Conservation (phyloP, 164 flowering plant species). For the Piper longum region DNA sequence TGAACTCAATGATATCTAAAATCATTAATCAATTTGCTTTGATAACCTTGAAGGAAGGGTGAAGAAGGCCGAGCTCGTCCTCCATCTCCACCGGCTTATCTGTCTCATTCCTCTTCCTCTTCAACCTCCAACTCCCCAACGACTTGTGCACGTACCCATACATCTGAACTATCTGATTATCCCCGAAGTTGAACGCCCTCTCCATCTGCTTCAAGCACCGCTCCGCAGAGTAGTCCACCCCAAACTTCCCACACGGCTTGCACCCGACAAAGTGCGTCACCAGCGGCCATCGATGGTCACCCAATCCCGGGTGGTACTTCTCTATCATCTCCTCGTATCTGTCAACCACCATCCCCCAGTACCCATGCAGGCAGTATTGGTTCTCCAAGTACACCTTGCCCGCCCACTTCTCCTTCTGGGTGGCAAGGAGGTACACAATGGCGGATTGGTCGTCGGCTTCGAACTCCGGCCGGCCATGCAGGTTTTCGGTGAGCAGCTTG, state of each 20-base stretch:
- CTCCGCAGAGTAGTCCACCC: slow-evolving; percentile 77
- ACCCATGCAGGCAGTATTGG: slow-evolving; percentile 54
- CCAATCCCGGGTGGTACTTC: slow-evolving; percentile 64
- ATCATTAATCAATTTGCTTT: slow-evolving; percentile 28
- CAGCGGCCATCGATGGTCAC: slow-evolving; percentile 34
- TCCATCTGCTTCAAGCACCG: slow-evolving; percentile 33
- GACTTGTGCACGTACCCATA: slow-evolving; percentile 62
- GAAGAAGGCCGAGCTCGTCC: too few species aligned
- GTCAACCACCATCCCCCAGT: slow-evolving; percentile 79
- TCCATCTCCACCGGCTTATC: slow-evolving; percentile 46
- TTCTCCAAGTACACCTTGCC: slow-evolving; percentile 65
- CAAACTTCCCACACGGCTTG: slow-evolving; percentile 1
- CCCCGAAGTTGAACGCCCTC: slow-evolving; percentile 43
- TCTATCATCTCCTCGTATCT: slow-evolving; percentile 67
- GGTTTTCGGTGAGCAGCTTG: slow-evolving; percentile 41
- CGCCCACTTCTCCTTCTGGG: slow-evolving; percentile 50
- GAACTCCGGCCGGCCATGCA: slow-evolving; percentile 48
- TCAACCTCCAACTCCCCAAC: slow-evolving; percentile 40
- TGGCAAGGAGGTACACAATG: slow-evolving; percentile 54
- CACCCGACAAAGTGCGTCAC: too few species aligned
- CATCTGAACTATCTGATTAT: slow-evolving; percentile 65
- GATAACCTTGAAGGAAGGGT: slow-evolving; percentile 38
- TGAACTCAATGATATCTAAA: too few species aligned
- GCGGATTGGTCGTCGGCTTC: slow-evolving; percentile 81
- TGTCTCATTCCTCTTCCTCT: slow-evolving; percentile 52